Base-by-base conservation (phyloP, 2,329 filamentous ascomycete species). In the Verticillium alfalfae region DNA sequence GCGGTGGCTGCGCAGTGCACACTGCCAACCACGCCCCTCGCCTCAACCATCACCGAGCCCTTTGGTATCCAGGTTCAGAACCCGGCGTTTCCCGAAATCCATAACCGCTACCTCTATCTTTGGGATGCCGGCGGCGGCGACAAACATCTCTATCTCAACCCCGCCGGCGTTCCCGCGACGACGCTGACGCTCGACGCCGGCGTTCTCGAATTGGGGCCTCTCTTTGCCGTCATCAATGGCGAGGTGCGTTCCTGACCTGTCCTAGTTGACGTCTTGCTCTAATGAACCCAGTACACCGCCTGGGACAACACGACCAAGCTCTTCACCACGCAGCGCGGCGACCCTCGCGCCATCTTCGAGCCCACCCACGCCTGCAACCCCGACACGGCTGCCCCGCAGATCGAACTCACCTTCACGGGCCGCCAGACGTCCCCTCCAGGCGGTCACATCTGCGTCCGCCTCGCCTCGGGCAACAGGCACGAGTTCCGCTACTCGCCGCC, bases 251-350 rank as follows among this genome's bases (percentile, higher is more conserved):
- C 45, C n/a, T 22, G 22, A 12, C n/a, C 36, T 6, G 36, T 57
- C 26, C 8, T 37, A 6, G 3, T 37, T 26, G 5, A 5, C 26
- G 34, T 31, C 18, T 34, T 22, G 31, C 38, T 15, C 36, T 37
- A 13, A 37, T 38, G 49, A 56, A 2, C 13, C 49, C 60, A 78
- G 76, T 78, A 78, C 62, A 73, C 75, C 26, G 67, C 67, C n/a
- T 68, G 71, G 36, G 78, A 80, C 65, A 77, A 80, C 65, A 80
- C 78, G 3, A 80, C 78, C 49, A 80, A 80, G 68, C 72, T 79
- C 66, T 80, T 80, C 69, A 79, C 79, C 74, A 80, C 78, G 2
- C 72, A 78, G 34, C 75, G 78, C 2, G 72, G 72, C 8, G 76
- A 80, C 60, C 76, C 78, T 1, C 70, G 72, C 13, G 78, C 77